phyloP scores from a whole-genome alignment of 345 rosid species.

The Euphorbia pulcherrima region DNA sequence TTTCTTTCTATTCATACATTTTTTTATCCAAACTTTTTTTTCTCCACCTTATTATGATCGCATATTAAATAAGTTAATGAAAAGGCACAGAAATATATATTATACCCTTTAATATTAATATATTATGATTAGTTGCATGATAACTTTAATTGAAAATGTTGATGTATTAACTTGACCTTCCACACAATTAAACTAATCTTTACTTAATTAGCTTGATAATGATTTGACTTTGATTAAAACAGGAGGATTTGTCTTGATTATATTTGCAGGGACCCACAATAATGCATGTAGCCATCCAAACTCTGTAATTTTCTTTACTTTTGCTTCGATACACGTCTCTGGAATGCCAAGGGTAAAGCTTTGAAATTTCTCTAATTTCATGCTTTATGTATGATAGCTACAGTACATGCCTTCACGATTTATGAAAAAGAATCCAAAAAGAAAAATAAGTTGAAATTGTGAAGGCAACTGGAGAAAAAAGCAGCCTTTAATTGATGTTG shows the following conservation, averaged over 20 bases:
- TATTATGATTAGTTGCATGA: slow-evolving; percentile 17
- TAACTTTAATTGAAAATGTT: slow-evolving; percentile 23
- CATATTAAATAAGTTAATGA: slow-evolving; percentile 19
- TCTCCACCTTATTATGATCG: slow-evolving; percentile 22
- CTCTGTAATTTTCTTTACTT: slow-evolving; percentile 25
- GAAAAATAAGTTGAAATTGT: slow-evolving; percentile 6
- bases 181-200: slow-evolving; percentile 21
- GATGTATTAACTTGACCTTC: slow-evolving; percentile 27
- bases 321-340: slow-evolving; percentile 20
- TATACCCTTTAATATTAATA: slow-evolving; percentile 11
- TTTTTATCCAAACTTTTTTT: slow-evolving; percentile 29
- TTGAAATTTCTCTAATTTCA: slow-evolving; percentile 4
- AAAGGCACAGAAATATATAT: slow-evolving; percentile 18
- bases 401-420: neutral
- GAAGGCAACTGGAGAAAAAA: slow-evolving; percentile 7
- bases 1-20: slow-evolving; percentile 7
- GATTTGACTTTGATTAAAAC: slow-evolving; percentile 40
- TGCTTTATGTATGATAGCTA: neutral
- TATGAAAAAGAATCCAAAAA: slow-evolving; percentile 4
- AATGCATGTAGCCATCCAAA: slow-evolving; percentile 23
- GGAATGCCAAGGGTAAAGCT: neutral
- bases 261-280: slow-evolving; percentile 18
- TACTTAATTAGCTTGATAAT: slow-evolving; percentile 28
- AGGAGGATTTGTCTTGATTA: slow-evolving; percentile 22
- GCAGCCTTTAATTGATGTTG: neutral